Percentiles rank a stretch among this genome's conserved stretches.
Conservation (phyloP, 345 rosid species). For the Lumnitzera racemosa region DNA sequence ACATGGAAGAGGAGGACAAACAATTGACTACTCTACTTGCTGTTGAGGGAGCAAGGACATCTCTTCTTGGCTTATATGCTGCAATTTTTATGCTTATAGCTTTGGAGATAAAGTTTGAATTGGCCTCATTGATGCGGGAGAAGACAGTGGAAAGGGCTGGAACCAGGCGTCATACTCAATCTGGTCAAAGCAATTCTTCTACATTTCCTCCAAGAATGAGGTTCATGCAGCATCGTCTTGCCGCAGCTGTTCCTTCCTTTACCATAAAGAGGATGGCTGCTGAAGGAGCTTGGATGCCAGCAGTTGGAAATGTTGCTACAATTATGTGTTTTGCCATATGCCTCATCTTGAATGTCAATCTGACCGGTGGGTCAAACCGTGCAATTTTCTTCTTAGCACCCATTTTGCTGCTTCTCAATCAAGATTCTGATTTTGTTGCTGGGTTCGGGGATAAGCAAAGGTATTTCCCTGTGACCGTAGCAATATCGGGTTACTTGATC, state of each 20-base stretch:
- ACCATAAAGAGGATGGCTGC: slow-evolving; percentile 89
- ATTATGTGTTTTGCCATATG: slow-evolving; percentile 94
- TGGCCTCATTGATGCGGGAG: slow-evolving; percentile 89
- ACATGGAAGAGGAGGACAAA: slow-evolving; percentile 69
- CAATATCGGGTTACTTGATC: slow-evolving; percentile 68
- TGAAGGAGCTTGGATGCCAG: slow-evolving; percentile 99
- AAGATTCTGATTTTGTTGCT: slow-evolving; percentile 92
- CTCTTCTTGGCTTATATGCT: slow-evolving; percentile 95
- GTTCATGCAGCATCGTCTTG: slow-evolving; percentile 90
- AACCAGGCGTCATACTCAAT: slow-evolving; percentile 39
- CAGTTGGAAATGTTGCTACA: slow-evolving; percentile 90
- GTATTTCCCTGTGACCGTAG: slow-evolving; percentile 83
- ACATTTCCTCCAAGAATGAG: slow-evolving; percentile 71
- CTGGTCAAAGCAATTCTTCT: slow-evolving; percentile 44
- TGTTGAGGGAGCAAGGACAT: slow-evolving; percentile 97
- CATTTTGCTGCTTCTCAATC: slow-evolving; percentile 87
- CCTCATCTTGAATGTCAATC: slow-evolving; percentile 71
- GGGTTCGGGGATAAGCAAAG: slow-evolving; percentile 98
- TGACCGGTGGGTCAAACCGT: slow-evolving; percentile 87
- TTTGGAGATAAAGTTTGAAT: slow-evolving; percentile 82
- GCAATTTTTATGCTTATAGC: slow-evolving; percentile 97
- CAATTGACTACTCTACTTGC: slow-evolving; percentile 75
- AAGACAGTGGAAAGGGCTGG: slow-evolving; percentile 69
- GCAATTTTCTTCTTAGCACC: slow-evolving; percentile 98
- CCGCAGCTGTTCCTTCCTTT: slow-evolving; percentile 58